Conservation (phyloP, 2,329 filamentous ascomycete species). For the Metarhizium brunneum region DNA sequence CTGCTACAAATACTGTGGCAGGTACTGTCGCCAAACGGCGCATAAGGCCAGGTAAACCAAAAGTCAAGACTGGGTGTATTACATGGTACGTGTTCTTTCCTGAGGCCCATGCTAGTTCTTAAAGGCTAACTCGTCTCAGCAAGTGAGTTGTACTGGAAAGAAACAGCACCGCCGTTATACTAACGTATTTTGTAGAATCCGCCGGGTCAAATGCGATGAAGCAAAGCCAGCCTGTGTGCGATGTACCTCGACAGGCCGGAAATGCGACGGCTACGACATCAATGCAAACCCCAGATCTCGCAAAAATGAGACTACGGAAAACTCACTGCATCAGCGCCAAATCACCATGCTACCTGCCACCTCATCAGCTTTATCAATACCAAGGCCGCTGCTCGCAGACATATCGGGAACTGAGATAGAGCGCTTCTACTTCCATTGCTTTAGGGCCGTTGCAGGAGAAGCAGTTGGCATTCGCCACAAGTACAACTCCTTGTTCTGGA, state of each 20-base stretch:
- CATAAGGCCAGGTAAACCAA: slow-evolving; percentile 27
- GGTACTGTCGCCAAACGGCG: slow-evolving; percentile 9
- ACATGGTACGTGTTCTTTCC: slow-evolving; percentile 24
- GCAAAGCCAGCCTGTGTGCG: slow-evolving; percentile 23
- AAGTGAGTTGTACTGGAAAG: slow-evolving; percentile 9
- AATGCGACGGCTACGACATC: slow-evolving; percentile 26
- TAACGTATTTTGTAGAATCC: slow-evolving; percentile 17
- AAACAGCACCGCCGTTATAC: background rate
- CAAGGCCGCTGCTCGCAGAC: slow-evolving; percentile 25
- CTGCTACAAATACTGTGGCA: background rate
- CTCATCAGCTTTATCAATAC: background rate
- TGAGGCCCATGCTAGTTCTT: background rate
- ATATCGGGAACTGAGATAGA: slow-evolving; percentile 25
- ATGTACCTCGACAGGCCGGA: slow-evolving; percentile 24
- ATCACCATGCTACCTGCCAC: background rate
- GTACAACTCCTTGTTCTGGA: slow-evolving; percentile 21
- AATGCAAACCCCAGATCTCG: slow-evolving; percentile 2
- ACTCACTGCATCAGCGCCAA: background rate
- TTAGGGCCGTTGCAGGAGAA: slow-evolving; percentile 20
- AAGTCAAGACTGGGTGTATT: slow-evolving; percentile 29
- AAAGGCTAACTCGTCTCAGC: slow-evolving; percentile 10
- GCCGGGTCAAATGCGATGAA: slow-evolving; percentile 27
- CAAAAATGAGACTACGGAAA: background rate
- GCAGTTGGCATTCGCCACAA: slow-evolving; percentile 19
- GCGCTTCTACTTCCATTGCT: slow-evolving; percentile 25